phyloP scores from a whole-genome alignment of 2,329 filamentous ascomycete genomes.

The Zymoseptoria passerinii region DNA sequence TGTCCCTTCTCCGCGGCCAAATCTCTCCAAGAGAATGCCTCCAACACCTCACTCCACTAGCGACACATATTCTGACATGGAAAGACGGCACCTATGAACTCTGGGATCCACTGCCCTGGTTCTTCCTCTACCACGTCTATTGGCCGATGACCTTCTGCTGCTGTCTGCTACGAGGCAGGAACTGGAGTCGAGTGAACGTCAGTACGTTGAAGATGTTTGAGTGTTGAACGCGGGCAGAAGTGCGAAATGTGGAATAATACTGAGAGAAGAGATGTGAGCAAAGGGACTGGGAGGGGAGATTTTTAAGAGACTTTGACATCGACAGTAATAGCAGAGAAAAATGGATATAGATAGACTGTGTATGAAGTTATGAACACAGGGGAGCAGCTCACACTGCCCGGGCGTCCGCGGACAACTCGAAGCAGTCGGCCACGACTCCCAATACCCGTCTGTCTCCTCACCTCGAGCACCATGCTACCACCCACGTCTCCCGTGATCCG shows the following conservation, averaged over 20 bases:
- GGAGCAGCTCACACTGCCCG: too few species aligned
- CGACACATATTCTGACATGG: constrained; percentile 39
- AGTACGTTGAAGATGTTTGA: constrained; percentile 56
- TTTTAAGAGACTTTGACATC: too few species aligned
- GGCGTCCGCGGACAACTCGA: too few species aligned
- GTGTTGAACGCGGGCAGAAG: constrained; percentile 16
- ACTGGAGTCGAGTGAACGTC: constrained; percentile 60
- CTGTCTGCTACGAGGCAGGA: constrained; percentile 38
- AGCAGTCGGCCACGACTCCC: too few species aligned
- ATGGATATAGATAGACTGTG: too few species aligned
- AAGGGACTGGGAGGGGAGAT: too few species aligned
- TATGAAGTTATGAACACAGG: too few species aligned
- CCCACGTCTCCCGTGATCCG: too few species aligned
- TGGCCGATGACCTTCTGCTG: constrained; percentile 46
- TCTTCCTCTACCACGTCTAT: constrained; percentile 46
- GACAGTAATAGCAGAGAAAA: too few species aligned
- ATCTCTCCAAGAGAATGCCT: constrained; percentile 21
- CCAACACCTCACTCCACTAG: constrained; percentile 27
- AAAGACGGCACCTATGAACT: constrained; percentile 43
- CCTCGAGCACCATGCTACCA: too few species aligned
- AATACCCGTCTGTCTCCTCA: too few species aligned
- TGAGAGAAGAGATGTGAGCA: too few species aligned
- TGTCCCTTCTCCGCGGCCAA: constrained; percentile 30
- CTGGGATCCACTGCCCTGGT: constrained; percentile 45
- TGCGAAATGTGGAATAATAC: not conserved